Evolutionary conservation across 805 yeast species (phyloP), one percentile per base, ranked within the genome.

Genomic region (Starmerella stigmatis): DNA sequence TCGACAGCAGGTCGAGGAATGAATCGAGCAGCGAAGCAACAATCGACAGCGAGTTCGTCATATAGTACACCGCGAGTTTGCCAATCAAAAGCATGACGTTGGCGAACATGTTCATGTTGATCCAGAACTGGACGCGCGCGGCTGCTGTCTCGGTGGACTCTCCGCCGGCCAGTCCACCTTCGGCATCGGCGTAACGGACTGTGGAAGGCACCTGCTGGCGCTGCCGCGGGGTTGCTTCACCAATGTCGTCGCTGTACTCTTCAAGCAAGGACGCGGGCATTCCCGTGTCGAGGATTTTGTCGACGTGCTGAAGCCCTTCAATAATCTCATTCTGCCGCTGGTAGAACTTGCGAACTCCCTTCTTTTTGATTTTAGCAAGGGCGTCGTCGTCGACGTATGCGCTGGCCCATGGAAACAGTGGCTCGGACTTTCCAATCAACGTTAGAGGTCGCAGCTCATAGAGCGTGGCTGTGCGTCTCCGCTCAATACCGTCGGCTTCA

Each of bases 21-120:
- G 89, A 81, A 63, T 82, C 94, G 32, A 83, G 79, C 50, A 82
- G 70, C 1, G 92, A 81, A 0, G 94, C 94, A 41, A 82, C 66
- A 39, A 83, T 74, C 6, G 92, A 81, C 51, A 83, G 74, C 10
- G 94, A 83, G 57, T 67, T 71, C 0, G 89, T 78, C 57, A 78
- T 63, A n/a, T 75, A 50, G 1, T 78, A 75, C 20, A 80, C 85
- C 11, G 70, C 64, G 3, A 71, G 47, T 57, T 82, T 82, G 2
- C 83, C 86, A 2, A 72, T 34, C 41, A 82, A 63, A 43, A 83
- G 65, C 1, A 79, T 45, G 10, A 59, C 41, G 52, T 82, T 82
- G 45, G 81, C 65, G 30, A 68, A 60, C 55, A 81, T 76, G 51
- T 81, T 82, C 33, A 81, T 72, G 54, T 73, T 58, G 45, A 82